Evolutionary conservation across 352 stramenopile genomes (phyloP), one percentile per base, ranked within the genome.

Genomic region (Pseudoperonospora humuli): DNA sequence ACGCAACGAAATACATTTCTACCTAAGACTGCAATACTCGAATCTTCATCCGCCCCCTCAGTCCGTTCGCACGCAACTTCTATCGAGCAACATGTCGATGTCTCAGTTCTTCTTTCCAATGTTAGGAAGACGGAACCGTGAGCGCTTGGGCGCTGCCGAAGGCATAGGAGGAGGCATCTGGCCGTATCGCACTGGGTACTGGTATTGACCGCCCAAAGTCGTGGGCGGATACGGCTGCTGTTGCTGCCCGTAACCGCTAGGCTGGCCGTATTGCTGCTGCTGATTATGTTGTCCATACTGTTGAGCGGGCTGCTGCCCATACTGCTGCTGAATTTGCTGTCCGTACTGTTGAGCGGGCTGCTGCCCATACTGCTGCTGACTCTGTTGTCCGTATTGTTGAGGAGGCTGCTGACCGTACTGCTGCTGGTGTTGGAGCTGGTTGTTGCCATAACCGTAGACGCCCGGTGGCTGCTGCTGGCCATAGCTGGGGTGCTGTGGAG

Each of bases 31-130:
- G 23, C 45, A 39, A 49, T 43, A 64, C 39, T 57, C 46, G 43
- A 32, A 31, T 24, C 20, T 18, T 42, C 29, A 32, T 45, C 37
- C 34, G 26, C 32, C 43, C 48, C 46, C 39, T 50, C 45, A 15
- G 28, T 39, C 35, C 55, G 38, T 34, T 41, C 11, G 45, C 52
- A 54, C 26, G 45, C 41, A 36, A 32, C 42, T 56, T 41, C 27
- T 29, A 40, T 19, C 31, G 24, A 57, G 23, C 14, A 23, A 42
- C 45, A 38, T 25, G 32, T 51, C 32, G 64, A 66, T 9, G 18
- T 38, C 28, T 54, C 76, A 86, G 58, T 84, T 85, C 63, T 85
- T 89, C 60, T 82, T 83, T 60, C 75, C 70, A 25, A 75, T 65
- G 40, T 70, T 59, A 13, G 76, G 76, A 19, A 89, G 53, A 9